phyloP scores from a whole-genome alignment of 306 rosid genomes.

The Cucurbita ficifolia region DNA sequence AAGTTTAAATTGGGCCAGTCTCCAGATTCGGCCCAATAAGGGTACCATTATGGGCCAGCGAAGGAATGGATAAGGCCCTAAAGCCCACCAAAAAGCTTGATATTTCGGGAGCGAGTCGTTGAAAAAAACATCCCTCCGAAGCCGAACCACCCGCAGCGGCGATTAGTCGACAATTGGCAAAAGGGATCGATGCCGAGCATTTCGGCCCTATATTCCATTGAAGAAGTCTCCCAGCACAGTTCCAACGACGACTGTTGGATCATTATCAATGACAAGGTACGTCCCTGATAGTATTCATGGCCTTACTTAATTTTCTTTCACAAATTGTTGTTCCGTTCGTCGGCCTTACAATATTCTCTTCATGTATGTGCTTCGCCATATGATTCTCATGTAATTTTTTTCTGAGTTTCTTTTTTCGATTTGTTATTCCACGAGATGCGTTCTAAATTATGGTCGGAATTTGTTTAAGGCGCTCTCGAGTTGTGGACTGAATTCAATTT shows the following conservation, averaged over 20 bases:
- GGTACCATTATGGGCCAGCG: background rate
- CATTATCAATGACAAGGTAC: constrained; percentile 68
- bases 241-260: constrained; percentile 80
- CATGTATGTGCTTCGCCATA: background rate
- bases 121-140: background rate
- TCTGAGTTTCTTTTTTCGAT: background rate
- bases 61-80: background rate
- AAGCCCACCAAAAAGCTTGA: background rate
- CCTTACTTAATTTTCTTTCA: background rate
- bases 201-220: constrained; percentile 36
- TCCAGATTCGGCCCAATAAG: background rate
- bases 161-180: background rate
- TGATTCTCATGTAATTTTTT: background rate
- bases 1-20: background rate
- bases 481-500: background rate
- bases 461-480: background rate
- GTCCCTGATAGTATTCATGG: background rate
- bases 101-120: background rate
- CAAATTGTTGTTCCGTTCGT: background rate
- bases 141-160: background rate
- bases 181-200: constrained; percentile 43
- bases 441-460: background rate
- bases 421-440: background rate
- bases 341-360: background rate
- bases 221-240: constrained; percentile 54